Conservation (phyloP, 169 alveolate genomes). For the Fabrea salina region DNA sequence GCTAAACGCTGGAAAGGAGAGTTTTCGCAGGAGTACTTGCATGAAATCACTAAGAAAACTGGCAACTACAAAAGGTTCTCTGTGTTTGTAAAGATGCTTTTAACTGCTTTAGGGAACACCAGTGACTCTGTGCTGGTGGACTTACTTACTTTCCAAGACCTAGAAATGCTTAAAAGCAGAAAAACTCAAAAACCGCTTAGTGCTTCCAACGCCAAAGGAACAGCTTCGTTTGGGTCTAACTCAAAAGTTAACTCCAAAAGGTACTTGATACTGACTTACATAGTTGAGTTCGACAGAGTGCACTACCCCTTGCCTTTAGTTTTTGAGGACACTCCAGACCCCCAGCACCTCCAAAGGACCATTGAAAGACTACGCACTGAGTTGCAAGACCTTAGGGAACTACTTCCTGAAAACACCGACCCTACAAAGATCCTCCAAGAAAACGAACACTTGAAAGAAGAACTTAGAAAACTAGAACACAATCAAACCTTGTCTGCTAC, state of each 20-base stretch:
- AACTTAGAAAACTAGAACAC: conserved; percentile 26
- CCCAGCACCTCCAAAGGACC: conserved; percentile 20
- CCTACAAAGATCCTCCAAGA: background rate
- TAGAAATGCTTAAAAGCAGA: conserved; percentile 45
- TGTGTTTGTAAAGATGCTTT: conserved; percentile 55
- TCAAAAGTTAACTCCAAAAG: conserved; percentile 37
- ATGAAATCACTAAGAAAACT: conserved; percentile 59
- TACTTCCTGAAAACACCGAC: background rate
- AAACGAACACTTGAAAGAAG: conserved; percentile 29
- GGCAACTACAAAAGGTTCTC: conserved; percentile 53
- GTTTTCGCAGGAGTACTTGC: conserved; percentile 45
- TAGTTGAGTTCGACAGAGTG: conserved; percentile 61
- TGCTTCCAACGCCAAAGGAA: background rate
- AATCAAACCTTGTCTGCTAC: background rate
- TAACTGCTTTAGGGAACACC: conserved; percentile 39
- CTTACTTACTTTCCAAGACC: conserved; percentile 50
- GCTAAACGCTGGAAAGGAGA: conserved; percentile 64
- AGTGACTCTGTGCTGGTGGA: conserved; percentile 54
- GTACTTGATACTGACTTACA: conserved; percentile 57
- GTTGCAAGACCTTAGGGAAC: background rate
- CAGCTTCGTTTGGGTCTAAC: background rate
- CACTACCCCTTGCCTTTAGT: conserved; percentile 70
- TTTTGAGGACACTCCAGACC: conserved; percentile 40
- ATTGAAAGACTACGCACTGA: conserved; percentile 2
- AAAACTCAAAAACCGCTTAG: conserved; percentile 1